A percentile compares a stretch with the other conserved stretches of the same genome.
Evolutionary conservation across 148 eudicot species (phyloP).

Genomic region (Rhododendron ferrugineum): DNA sequence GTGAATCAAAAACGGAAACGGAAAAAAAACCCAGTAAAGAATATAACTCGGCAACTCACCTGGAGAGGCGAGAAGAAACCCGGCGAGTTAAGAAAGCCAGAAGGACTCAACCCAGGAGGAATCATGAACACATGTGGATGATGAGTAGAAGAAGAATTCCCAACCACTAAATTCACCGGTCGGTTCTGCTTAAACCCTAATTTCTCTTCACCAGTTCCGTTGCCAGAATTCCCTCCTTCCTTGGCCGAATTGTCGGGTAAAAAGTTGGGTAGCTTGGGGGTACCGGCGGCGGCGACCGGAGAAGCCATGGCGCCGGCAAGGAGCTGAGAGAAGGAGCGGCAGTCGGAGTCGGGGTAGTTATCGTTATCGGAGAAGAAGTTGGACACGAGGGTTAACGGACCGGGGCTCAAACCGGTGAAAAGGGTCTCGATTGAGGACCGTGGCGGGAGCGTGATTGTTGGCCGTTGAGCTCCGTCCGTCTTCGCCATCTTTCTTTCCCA

Average conservation of each 20-base stretch:
- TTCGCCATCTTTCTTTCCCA: conserved; percentile 13
- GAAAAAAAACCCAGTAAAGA: background rate
- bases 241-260: conserved; percentile 3
- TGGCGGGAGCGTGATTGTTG: conserved; percentile 40
- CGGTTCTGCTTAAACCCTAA: conserved; percentile 59
- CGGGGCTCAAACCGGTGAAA: conserved; percentile 41
- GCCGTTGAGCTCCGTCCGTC: conserved; percentile 23
- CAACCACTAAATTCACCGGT: conserved; percentile 47
- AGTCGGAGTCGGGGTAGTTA: conserved; percentile 29
- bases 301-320: conserved; percentile 62
- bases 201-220: background rate
- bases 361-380: conserved; percentile 60
- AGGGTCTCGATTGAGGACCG: conserved; percentile 33
- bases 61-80: conserved; percentile 38
- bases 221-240: background rate
- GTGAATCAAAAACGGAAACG: background rate
- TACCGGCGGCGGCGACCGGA: conserved; percentile 16
- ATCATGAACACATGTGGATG: conserved; percentile 27
- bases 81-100: conserved; percentile 67
- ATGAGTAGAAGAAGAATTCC: conserved; percentile 26
- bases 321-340: conserved; percentile 76
- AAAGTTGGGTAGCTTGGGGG: conserved; percentile 6
- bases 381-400: conserved; percentile 55
- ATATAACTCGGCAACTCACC: background rate
- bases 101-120: conserved; percentile 80